A percentile compares a stretch with the other conserved stretches of the same genome.
phyloP scores from a whole-genome alignment of 257 asterid genomes.

The Phtheirospermum japonicum region DNA sequence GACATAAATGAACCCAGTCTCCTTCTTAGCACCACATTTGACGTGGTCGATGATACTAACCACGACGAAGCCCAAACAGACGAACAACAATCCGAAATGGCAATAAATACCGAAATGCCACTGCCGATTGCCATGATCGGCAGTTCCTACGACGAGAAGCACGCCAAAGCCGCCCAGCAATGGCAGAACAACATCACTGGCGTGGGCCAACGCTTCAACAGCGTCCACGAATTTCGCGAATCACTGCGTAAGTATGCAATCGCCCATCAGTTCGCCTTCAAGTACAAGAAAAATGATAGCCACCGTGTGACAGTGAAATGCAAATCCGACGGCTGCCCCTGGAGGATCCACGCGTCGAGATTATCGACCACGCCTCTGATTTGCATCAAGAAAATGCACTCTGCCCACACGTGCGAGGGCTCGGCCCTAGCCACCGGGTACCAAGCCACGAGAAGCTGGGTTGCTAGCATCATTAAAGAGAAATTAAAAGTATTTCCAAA shows the following conservation, averaged over 20 bases:
- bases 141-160: slow-evolving; percentile 57
- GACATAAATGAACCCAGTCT: slow-evolving; percentile 62
- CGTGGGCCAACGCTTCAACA: slow-evolving; percentile 94
- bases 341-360: slow-evolving; percentile 98
- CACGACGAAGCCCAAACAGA: slow-evolving; percentile 44
- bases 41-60: slow-evolving; percentile 70
- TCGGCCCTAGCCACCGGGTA: slow-evolving; percentile 58
- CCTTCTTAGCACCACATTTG: slow-evolving; percentile 60
- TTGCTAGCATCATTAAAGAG: slow-evolving; percentile 97
- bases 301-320: slow-evolving; percentile 98
- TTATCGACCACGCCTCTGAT: slow-evolving; percentile 92
- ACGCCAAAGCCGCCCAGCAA: slow-evolving; percentile 73
- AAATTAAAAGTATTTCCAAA: slow-evolving; percentile 76
- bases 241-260: slow-evolving; percentile 85
- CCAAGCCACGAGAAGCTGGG: slow-evolving; percentile 98
- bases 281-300: slow-evolving; percentile 95
- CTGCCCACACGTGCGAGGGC: slow-evolving; percentile 94
- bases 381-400: slow-evolving; percentile 90
- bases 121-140: slow-evolving; percentile 41
- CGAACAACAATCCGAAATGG: slow-evolving; percentile 43
- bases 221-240: slow-evolving; percentile 96
- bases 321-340: slow-evolving; percentile 92
- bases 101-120: slow-evolving; percentile 48
- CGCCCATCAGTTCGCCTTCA: slow-evolving; percentile 90
- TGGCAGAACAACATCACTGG: slow-evolving; percentile 93